Evolutionary conservation across 306 rosid genomes (phyloP).

Genomic region (Astragalus membranaceus): DNA sequence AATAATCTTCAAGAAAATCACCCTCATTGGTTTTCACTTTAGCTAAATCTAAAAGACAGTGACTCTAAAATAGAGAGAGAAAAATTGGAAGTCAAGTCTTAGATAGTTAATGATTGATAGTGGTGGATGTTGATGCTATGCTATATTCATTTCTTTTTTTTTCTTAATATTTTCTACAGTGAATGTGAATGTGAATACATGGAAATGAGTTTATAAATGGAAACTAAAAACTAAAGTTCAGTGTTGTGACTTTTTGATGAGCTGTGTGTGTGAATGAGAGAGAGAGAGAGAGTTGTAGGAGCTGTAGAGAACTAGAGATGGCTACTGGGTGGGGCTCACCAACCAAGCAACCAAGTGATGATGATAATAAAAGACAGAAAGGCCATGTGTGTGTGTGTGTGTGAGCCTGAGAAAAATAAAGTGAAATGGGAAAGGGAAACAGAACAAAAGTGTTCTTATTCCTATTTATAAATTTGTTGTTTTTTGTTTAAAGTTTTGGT

Average conservation of each 20-base stretch:
- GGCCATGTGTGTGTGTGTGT: slow-evolving; percentile 17
- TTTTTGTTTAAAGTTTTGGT: not conserved
- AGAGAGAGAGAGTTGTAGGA: too few species aligned
- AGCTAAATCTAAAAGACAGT: slow-evolving; percentile 33
- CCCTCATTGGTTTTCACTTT: not conserved
- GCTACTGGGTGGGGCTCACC: slow-evolving; percentile 25
- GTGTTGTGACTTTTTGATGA: slow-evolving; percentile 15
- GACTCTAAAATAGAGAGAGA: not conserved
- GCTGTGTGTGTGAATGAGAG: slow-evolving; percentile 2
- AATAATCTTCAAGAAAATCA: slow-evolving; percentile 52
- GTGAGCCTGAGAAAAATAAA: not conserved
- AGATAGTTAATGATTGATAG: slow-evolving; percentile 10
- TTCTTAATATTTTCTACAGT: not conserved
- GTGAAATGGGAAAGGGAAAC: slow-evolving; percentile 31
- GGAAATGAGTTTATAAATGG: slow-evolving; percentile 14
- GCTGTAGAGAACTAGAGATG: too few species aligned
- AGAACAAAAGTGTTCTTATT: slow-evolving; percentile 16
- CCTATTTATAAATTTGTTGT: not conserved
- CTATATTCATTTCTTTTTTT: not conserved
- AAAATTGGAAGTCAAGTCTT: slow-evolving; percentile 12
- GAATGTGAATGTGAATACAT: not conserved
- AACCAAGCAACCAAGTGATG: slow-evolving; percentile 28
- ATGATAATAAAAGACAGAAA: slow-evolving; percentile 30
- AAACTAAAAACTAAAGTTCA: not conserved
- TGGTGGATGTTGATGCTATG: not conserved